Percentiles rank a stretch among this genome's conserved stretches.
phyloP scores from a whole-genome alignment of 768 basidiomycete species.

The Amanita pallidorosea region DNA sequence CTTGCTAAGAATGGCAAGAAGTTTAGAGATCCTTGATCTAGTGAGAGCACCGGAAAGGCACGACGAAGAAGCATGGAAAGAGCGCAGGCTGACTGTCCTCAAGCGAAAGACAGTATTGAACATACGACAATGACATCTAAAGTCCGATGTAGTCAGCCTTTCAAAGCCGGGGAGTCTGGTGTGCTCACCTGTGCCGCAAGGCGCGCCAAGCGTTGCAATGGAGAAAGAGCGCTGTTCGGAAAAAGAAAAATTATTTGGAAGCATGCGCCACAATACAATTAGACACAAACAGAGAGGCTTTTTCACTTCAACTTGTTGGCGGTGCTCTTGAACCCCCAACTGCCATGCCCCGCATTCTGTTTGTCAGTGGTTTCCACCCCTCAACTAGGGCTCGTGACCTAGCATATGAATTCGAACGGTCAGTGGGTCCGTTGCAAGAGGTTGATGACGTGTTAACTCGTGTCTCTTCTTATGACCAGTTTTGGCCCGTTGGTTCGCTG shows the following conservation, averaged over 20 bases:
- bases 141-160: not conserved
- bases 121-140: slow-evolving; percentile 15
- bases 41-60: slow-evolving; percentile 9
- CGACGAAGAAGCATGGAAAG: slow-evolving; percentile 8
- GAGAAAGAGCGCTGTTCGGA: not conserved
- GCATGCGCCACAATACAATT: slow-evolving; percentile 8
- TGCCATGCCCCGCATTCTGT: slow-evolving; percentile 72
- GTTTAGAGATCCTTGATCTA: slow-evolving; percentile 16
- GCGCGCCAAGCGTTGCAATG: not conserved
- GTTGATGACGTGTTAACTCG: not conserved
- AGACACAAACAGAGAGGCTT: slow-evolving; percentile 9
- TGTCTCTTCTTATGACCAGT: slow-evolving; percentile 23
- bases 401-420: slow-evolving; percentile 85
- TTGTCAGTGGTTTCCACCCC: slow-evolving; percentile 79
- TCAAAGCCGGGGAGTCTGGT: not conserved
- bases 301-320: slow-evolving; percentile 13
- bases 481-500: slow-evolving; percentile 80
- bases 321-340: slow-evolving; percentile 15
- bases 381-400: slow-evolving; percentile 76
- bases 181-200: not conserved
- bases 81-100: slow-evolving; percentile 5
- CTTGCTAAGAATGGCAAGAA: slow-evolving; percentile 22
- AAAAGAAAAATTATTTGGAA: too few species aligned
- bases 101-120: slow-evolving; percentile 10
- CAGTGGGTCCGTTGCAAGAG: slow-evolving; percentile 8